Evolutionary conservation across 345 rosid species (phyloP).

Genomic region (Nephelium lappaceum): DNA sequence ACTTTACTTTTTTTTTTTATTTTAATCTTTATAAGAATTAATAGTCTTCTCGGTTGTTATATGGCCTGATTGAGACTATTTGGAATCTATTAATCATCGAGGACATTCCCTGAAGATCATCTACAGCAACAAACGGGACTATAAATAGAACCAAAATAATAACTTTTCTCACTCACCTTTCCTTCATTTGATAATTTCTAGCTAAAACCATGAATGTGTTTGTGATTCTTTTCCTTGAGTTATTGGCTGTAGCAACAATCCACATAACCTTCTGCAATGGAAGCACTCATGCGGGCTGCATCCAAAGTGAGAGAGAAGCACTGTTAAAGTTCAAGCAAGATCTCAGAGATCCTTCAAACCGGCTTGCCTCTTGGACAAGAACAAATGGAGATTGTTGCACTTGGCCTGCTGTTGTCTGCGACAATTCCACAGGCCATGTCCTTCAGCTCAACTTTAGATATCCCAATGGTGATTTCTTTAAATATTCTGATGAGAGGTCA

Average conservation of each 20-base stretch:
- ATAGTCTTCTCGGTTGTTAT: no score
- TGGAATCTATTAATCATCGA: no score
- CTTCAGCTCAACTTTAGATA: no score
- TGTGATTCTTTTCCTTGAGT: not conserved
- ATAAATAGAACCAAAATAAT: no score
- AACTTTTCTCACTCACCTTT: no score
- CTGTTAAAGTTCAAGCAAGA: slow-evolving; percentile 4
- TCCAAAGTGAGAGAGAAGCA: slow-evolving; percentile 7
- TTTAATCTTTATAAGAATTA: no score
- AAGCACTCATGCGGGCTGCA: not conserved
- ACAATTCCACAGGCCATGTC: slow-evolving; percentile 1
- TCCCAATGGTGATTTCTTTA: no score
- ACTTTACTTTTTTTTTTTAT: no score
- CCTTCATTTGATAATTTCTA: not conserved
- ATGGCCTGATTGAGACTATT: no score
- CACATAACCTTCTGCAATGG: not conserved
- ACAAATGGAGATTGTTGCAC: slow-evolving; percentile 3
- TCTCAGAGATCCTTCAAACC: not conserved
- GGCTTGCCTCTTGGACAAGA: slow-evolving; percentile 5
- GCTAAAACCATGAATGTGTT: not conserved
- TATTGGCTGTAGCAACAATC: not conserved
- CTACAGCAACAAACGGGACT: no score
- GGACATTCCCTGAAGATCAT: no score
- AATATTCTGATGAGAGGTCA: no score
- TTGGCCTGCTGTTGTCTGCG: slow-evolving; percentile 6